Conservation (phyloP, 768 basidiomycete species). For the Tulasnella sp. region DNA sequence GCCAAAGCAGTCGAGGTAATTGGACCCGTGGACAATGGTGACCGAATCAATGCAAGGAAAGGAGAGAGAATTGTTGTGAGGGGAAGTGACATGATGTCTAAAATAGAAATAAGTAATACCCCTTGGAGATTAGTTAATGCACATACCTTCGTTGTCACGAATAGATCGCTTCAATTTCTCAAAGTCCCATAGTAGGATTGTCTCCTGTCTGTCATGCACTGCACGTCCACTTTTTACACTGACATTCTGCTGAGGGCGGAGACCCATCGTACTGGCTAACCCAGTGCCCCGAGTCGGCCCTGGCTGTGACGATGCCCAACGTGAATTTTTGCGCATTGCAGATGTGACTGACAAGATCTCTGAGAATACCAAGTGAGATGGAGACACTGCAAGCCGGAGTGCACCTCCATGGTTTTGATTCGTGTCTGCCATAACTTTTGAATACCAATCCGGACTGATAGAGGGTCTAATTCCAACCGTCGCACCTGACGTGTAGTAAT, state of each 20-base stretch:
- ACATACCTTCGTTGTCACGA: slow-evolving; percentile 49
- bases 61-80: slow-evolving; percentile 60
- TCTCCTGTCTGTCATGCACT: slow-evolving; percentile 50
- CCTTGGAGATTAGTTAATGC: slow-evolving; percentile 23
- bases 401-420: too few relatives aligned
- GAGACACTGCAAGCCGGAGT: slow-evolving; percentile 33
- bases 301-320: slow-evolving; percentile 74
- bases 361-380: slow-evolving; percentile 69
- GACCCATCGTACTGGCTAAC: slow-evolving; percentile 64
- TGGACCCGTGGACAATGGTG: slow-evolving; percentile 87
- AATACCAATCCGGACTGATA: too few relatives aligned
- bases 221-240: slow-evolving; percentile 38
- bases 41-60: slow-evolving; percentile 87
- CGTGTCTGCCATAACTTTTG: too few relatives aligned
- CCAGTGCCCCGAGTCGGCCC: slow-evolving; percentile 40
- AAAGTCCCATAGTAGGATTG: slow-evolving; percentile 82
- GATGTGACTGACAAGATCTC: slow-evolving; percentile 88
- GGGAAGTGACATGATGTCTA: slow-evolving; percentile 49
- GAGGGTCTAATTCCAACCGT: too few relatives aligned
- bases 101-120: background rate
- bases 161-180: slow-evolving; percentile 68
- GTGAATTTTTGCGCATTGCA: slow-evolving; percentile 93
- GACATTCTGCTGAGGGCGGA: slow-evolving; percentile 29
- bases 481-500: too few relatives aligned
- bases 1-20: slow-evolving; percentile 92